A percentile compares a stretch with the other conserved stretches of the same genome.
Conservation (phyloP, 2,329 filamentous ascomycete genomes). For the Chrysoporthe cubensis region DNA sequence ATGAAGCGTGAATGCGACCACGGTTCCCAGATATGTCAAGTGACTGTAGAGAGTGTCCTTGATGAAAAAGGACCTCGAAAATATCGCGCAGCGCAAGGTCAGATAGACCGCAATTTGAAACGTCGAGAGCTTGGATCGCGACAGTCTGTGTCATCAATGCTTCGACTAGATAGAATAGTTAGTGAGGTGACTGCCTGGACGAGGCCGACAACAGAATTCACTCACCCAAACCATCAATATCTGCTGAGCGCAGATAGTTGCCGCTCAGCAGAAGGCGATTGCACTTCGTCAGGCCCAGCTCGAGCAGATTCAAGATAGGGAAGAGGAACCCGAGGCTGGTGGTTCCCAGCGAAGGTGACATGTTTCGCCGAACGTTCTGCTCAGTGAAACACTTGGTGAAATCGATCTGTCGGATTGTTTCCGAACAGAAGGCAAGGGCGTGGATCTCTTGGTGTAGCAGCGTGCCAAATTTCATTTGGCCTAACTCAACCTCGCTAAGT, state of each 20-base stretch:
- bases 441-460: conserved; percentile 61
- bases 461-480: conserved; percentile 52
- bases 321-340: conserved; percentile 37
- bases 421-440: conserved; percentile 58
- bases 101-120: conserved; percentile 56
- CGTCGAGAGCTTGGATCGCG: conserved; percentile 52
- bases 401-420: conserved; percentile 59
- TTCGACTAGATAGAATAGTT: conserved; percentile 31
- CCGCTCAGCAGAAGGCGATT: conserved; percentile 56
- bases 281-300: conserved; percentile 49
- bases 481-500: conserved; percentile 52
- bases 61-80: conserved; percentile 51
- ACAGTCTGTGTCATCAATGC: conserved; percentile 38
- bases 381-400: conserved; percentile 48
- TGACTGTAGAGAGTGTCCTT: conserved; percentile 49
- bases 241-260: conserved; percentile 50
- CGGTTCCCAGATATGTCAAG: conserved; percentile 59
- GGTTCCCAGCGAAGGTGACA: conserved; percentile 16
- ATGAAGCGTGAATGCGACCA: conserved; percentile 53
- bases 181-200: conserved; percentile 21
- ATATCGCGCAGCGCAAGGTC: conserved; percentile 53
- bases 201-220: not conserved
- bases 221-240: conserved; percentile 55
- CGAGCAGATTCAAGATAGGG: conserved; percentile 51
- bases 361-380: conserved; percentile 29